phyloP scores from a whole-genome alignment of 176 grass and related monocot genomes.

The Musa beccarii region DNA sequence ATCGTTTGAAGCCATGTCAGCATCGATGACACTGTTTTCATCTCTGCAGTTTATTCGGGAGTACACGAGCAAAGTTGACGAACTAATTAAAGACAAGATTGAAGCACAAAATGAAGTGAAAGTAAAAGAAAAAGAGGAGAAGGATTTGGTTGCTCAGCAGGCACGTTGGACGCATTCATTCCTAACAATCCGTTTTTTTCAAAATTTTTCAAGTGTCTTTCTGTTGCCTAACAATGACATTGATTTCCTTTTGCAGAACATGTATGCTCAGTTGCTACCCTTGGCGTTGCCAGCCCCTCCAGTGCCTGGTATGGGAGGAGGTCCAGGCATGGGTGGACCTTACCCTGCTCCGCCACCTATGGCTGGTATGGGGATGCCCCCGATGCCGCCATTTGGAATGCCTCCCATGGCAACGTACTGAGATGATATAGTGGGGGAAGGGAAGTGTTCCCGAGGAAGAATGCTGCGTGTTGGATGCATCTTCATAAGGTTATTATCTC shows the following conservation, averaged over 20 bases:
- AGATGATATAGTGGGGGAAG: not conserved
- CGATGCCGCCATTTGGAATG: conserved; percentile 59
- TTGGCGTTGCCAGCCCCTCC: conserved; percentile 69
- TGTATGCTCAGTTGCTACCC: conserved; percentile 93
- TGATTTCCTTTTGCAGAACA: conserved; percentile 60
- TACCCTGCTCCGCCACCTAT: conserved; percentile 38
- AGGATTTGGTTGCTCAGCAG: conserved; percentile 90
- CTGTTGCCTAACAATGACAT: not conserved
- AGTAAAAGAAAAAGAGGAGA: conserved; percentile 83
- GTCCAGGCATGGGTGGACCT: conserved; percentile 30
- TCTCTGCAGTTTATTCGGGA: conserved; percentile 71
- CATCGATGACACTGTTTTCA: not conserved
- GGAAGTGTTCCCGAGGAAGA: too few relatives aligned
- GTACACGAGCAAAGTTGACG: conserved; percentile 86
- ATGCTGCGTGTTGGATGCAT: too few relatives aligned
- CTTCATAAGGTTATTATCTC: too few relatives aligned
- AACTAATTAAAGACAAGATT: conserved; percentile 77
- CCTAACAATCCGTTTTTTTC: not conserved
- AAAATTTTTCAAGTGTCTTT: not conserved
- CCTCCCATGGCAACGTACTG: conserved; percentile 67
- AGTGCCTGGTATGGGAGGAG: conserved; percentile 54
- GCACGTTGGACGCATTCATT: conserved; percentile 15
- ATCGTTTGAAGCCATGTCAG: too few relatives aligned
- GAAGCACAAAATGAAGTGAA: conserved; percentile 72
- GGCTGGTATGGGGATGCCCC: conserved; percentile 78